Evolutionary conservation across 2,329 filamentous ascomycete genomes (phyloP).

Genomic region (Pezicula neosporulosa): DNA sequence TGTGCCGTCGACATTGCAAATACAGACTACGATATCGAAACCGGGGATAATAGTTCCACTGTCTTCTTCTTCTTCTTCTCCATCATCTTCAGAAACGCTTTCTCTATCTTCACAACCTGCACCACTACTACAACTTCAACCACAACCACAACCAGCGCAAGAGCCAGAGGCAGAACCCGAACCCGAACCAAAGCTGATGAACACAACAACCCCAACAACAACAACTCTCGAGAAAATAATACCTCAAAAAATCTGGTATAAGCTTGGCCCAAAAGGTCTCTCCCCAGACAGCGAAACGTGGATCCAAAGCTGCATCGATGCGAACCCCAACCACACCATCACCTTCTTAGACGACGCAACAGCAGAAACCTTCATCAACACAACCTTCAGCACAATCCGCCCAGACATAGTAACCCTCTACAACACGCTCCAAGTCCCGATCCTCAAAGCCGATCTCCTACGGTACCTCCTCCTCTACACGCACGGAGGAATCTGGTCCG

Average conservation of each 20-base stretch:
- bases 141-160: too few relatives aligned
- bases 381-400: conserved; percentile 25
- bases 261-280: conserved; percentile 33
- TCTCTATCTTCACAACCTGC: too few relatives aligned
- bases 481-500: conserved; percentile 38
- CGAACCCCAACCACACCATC: conserved; percentile 23
- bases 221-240: conserved; percentile 11
- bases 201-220: not conserved
- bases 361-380: conserved; percentile 28
- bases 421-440: conserved; percentile 30
- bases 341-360: conserved; percentile 26
- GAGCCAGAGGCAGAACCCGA: too few relatives aligned
- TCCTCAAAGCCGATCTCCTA: conserved; percentile 38
- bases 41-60: too few relatives aligned
- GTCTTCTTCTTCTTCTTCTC: too few relatives aligned
- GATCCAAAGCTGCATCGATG: conserved; percentile 28
- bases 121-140: too few relatives aligned
- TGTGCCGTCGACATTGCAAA: too few relatives aligned
- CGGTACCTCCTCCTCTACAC: conserved; percentile 37
- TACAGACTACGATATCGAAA: too few relatives aligned
- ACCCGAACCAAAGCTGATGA: too few relatives aligned
- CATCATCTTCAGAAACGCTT: too few relatives aligned
- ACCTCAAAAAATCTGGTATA: conserved; percentile 35
- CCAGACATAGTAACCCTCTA: conserved; percentile 35
- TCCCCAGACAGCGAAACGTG: conserved; percentile 25